Evolutionary conservation across 2,329 filamentous ascomycete genomes (phyloP), one percentile per base, ranked within the genome.

Genomic region (Myriosclerotinia curreyana): DNA sequence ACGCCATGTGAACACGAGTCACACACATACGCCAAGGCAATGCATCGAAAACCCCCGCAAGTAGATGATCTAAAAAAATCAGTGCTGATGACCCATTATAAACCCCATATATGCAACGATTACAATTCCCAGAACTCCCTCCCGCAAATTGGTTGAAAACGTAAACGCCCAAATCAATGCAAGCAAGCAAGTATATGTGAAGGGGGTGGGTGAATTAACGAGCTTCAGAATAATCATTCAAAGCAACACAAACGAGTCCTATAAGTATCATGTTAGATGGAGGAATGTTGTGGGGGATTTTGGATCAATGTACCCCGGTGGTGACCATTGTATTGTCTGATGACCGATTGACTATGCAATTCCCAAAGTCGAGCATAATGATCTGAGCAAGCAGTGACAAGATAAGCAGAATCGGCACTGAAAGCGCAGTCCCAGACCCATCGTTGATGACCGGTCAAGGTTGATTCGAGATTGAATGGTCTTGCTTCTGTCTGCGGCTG

Each of bases 371-470:
- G 77, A 6, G 88, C 88, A 74, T 90, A 91, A 71, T 91, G 88
- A 73, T 91, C 88, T 55, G 83, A 87, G 69, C 87, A 91, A 1
- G 89, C 88, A 0, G 88, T 91, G 20, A 91, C 88, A 6, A 91
- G 77, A 70, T 91, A 91, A 1, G 88, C 88, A 4, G 82, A 86
- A 72, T 91, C 88, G 3, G 88, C 88, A 59, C 85, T 88, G 74
- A 91, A 91, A 0, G 88, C 88, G 70, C 88, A 91, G 72, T 91
- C 88, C 88, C 88, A 91, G 2, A 91, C 88, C 88, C 88, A 91
- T 38, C 88, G 81, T 75, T 91, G 88, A 75, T 91, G 88, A 22
- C 85, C 86, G 56, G 87, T 83, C 1, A 91, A 79, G 7, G 87
- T 89, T 20, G 86, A 88, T 75, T 90, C 87, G 2, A 90, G 79